Evolutionary conservation across 306 rosid species (phyloP), one percentile per base, ranked within the genome.

Genomic region (Castanea crenata): DNA sequence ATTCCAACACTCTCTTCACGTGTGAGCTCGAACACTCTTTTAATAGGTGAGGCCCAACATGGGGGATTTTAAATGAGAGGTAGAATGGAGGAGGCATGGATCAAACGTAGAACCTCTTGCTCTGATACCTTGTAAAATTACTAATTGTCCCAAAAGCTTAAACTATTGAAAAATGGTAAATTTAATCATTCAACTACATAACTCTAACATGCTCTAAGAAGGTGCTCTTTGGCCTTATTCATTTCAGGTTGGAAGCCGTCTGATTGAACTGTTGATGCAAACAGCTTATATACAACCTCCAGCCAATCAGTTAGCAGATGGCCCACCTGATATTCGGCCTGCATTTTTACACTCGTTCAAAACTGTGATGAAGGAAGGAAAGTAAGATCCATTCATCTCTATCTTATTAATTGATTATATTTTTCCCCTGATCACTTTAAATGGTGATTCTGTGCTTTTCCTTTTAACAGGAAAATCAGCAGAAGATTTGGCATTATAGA

Each of bases 251-350:
- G 99, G 98, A 74, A 93, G 97, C 86, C 94, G 92, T 75, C 85
- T 95, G 77, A 81, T 95, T 82, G 97, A 95, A 85, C 84, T 95
- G 78, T 82, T 93, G 87, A 74, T 74, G 75, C 90, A 93, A 86
- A 91, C 98, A 54, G 98, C 99, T 63, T 91, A 90, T 75, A 86
- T 95, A 82, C 99, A 95, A 81, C 91, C 98, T 34, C 94, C 97
- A 18, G 89, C 87, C 71, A 86, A 91, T 80, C 94, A 88, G 83
- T 61, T 55, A 52, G 73, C 69, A 63, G 99, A 95, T 74, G 79
- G 84, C 73, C 87, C 93, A 56, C 94, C 83, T 80, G 97, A 93
- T 80, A 84, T 93, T 82, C 94, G 88, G 27, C 99, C 99, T 79
- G 97, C 98, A 84, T 95, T 95, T 82, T 69, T 84, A 20, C 99